These are phyloP conservation scores for Neonectria neomacrospora DNA, from an alignment of 2,329 filamentous ascomycete genomes.

Conservation along the genomic window DNA sequence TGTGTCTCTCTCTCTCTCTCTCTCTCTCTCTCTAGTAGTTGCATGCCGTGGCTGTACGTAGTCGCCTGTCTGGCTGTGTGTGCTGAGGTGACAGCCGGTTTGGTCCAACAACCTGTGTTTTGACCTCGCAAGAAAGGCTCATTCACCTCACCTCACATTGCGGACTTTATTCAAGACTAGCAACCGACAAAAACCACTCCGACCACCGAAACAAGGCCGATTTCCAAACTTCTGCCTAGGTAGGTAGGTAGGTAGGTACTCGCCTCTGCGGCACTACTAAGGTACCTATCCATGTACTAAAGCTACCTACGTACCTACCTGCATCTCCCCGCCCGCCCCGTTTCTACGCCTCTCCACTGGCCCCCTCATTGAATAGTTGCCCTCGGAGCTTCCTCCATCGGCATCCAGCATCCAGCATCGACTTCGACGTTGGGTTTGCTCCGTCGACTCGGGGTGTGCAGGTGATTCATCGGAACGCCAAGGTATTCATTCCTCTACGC, in stretches of 20 bases:
- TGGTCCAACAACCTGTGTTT: background rate
- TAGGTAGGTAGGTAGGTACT: no score
- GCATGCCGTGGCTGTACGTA: background rate
- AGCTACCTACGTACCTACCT: conserved; percentile 23
- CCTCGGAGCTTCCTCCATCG: conserved; percentile 2
- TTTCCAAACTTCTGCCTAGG: no score
- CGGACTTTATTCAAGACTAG: background rate
- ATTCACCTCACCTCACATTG: background rate
- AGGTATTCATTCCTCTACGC: background rate
- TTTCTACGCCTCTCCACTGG: background rate
- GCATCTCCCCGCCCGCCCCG: conserved; percentile 3
- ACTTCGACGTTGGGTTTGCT: conserved; percentile 1
- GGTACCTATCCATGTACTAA: conserved; percentile 3
- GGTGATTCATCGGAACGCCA: background rate
- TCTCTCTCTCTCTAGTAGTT: no score
- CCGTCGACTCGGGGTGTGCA: conserved; percentile 15
- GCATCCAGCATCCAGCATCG: background rate
- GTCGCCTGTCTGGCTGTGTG: background rate
- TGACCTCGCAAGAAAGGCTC: background rate
- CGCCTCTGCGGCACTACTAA: conserved; percentile 26
- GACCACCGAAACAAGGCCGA: background rate
- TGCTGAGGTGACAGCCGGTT: background rate
- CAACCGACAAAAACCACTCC: background rate
- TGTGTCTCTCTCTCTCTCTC: no score
- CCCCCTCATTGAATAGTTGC: conserved; percentile 1